A percentile compares a stretch with the other conserved stretches of the same genome.
These are phyloP conservation scores for Datura wrightii DNA, from an alignment of 257 asterid genomes.

Conservation along the genomic window DNA sequence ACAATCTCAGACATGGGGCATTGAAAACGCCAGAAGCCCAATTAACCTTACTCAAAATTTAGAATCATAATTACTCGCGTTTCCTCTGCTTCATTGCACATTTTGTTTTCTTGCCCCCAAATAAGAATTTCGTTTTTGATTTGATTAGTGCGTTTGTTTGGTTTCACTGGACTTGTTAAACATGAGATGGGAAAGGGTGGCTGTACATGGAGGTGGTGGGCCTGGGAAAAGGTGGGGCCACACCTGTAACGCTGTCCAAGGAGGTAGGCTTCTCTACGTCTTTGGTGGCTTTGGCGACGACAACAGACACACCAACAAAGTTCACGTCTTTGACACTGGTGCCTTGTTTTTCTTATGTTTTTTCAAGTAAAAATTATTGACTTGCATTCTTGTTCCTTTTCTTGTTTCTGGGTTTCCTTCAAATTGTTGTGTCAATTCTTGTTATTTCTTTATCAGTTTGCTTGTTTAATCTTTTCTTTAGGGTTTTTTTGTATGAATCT, in stretches of 20 bases:
- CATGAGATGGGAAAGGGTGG: slow-evolving; percentile 91
- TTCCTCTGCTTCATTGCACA: background rate
- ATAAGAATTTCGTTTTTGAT: background rate
- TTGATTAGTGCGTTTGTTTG: slow-evolving; percentile 17
- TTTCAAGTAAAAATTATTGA: background rate
- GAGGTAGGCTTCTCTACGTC: slow-evolving; percentile 89
- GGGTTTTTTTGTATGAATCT: background rate
- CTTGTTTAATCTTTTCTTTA: background rate
- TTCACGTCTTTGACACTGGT: slow-evolving; percentile 91
- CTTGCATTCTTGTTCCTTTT: background rate
- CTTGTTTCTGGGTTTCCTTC: background rate
- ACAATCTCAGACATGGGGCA: slow-evolving; percentile 2
- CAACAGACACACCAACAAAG: slow-evolving; percentile 85
- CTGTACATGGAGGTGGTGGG: slow-evolving; percentile 57
- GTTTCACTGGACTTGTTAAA: slow-evolving; percentile 27
- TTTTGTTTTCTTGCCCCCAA: background rate
- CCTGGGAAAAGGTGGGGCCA: slow-evolving; percentile 99
- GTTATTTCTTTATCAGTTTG: background rate
- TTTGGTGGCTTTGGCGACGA: slow-evolving; percentile 94
- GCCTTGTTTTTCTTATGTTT: slow-evolving; percentile 18
- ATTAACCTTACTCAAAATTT: background rate
- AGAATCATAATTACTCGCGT: background rate
- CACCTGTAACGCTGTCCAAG: slow-evolving; percentile 90
- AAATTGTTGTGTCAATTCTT: background rate
- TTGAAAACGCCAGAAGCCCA: slow-evolving; percentile 32